phyloP scores from a whole-genome alignment of 164 flowering plant genomes.

The Macadamia tetraphylla region DNA sequence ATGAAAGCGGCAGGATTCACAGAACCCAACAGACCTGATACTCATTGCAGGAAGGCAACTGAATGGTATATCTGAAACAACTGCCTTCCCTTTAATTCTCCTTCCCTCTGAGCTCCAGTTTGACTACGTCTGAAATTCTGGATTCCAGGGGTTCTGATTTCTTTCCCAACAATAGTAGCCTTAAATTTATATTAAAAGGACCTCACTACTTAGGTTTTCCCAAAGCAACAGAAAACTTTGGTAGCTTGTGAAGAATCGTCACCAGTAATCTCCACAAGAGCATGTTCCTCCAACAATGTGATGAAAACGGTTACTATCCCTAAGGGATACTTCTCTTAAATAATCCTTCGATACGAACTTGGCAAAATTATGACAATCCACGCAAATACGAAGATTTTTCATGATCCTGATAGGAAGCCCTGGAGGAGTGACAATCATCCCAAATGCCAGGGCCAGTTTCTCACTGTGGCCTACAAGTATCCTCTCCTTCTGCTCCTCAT shows the following conservation, averaged over 20 bases:
- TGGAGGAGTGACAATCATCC: constrained; percentile 31
- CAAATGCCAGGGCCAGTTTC: constrained; percentile 56
- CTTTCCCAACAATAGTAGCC: no score
- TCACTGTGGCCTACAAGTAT: constrained; percentile 55
- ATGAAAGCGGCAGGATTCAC: no score
- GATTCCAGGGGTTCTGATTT: no score
- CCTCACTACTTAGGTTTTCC: no score
- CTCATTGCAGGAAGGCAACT: no score
- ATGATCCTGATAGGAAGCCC: constrained; percentile 39
- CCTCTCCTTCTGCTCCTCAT: constrained; percentile 64
- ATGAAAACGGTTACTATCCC: constrained; percentile 64
- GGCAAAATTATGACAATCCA: constrained; percentile 66
- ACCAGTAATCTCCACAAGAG: constrained; percentile 72
- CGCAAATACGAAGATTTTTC: constrained; percentile 62
- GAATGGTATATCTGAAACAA: no score
- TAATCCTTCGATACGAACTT: constrained; percentile 41
- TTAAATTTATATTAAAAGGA: no score
- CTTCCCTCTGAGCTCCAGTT: no score
- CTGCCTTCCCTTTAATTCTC: no score
- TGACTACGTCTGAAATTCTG: no score
- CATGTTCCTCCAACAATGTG: constrained; percentile 44
- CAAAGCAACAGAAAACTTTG: no score
- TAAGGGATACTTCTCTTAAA: constrained; percentile 36
- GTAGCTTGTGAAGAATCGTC: constrained; percentile 1
- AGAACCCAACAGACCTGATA: no score